Evolutionary conservation across 2,329 filamentous ascomycete species (phyloP), one percentile per base, ranked within the genome.

Genomic region (Chaetomiaceae sp.): DNA sequence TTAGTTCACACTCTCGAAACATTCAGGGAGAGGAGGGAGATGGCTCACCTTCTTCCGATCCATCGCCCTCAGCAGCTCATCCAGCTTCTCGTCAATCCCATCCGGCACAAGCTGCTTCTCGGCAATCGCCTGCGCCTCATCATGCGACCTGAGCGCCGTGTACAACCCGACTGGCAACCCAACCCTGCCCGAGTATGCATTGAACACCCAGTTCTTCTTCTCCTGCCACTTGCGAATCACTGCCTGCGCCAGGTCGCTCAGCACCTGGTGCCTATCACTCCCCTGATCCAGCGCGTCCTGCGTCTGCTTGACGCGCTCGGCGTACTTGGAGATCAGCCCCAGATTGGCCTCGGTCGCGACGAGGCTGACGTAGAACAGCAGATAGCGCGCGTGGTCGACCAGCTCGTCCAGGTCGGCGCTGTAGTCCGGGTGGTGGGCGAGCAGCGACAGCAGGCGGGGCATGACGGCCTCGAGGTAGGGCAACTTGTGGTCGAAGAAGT

Each of bases 401-500:
- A 96, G 73, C 44, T 91, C 86, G 14, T 83, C 79, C 2, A 83
- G 71, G 6, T 82, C 79, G 1, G 77, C 68, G 56, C 81, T 83
- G 61, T 92, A 96, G 68, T 99, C 94, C 1, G 91, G 91, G 68
- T 99, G 94, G 67, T 97, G 92, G 5, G 92, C 91, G 39, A 99
- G 79, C 39, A 99, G 74, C 45, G 91, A 94, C 48, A 99, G 77
- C 31, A 97, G 79, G 8, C 94, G 84, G 23, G 88, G 84, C 66
- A 97, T 88, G 12, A 87, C 80, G 20, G 84, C 81, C 70, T 97
- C 92, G 74, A 99, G 82, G 7, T 87, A 78, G 9, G 78, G 82
- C 51, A 82, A 78, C 62, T 79, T 82, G 58, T 71, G 76, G 29
- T 78, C 75, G 53, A 72, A 71, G 64, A 88, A 89, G 51, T 81